These are phyloP conservation scores for Amylostereum areolatum DNA, from an alignment of 1,284 basidiomycete species.

Conservation along the genomic window DNA sequence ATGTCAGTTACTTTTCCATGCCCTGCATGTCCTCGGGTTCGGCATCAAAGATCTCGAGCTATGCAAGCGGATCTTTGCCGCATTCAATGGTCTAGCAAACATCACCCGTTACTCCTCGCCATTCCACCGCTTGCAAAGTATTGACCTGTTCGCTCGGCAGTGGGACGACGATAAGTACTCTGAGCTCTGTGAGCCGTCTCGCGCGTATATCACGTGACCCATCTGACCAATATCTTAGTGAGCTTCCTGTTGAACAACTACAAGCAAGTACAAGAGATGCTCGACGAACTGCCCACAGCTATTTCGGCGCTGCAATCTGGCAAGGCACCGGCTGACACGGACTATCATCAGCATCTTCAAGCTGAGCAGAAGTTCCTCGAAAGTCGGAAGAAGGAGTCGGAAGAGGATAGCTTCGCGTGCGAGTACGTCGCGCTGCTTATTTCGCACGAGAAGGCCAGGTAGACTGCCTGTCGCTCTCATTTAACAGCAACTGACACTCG, in stretches of 20 bases:
- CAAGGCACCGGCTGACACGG: constrained; percentile 2
- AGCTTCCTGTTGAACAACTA: constrained; percentile 24
- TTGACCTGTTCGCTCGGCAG: constrained; percentile 9
- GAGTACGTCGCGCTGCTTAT: background rate
- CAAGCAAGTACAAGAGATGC: constrained; percentile 16
- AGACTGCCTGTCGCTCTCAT: too few species aligned
- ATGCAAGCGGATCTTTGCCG: constrained; percentile 24
- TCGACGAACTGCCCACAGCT: constrained; percentile 5
- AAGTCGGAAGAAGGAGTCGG: background rate
- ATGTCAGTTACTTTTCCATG: constrained; percentile 28
- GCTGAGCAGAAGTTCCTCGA: constrained; percentile 15
- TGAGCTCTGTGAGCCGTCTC: background rate
- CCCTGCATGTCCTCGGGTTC: constrained; percentile 20
- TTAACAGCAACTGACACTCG: background rate
- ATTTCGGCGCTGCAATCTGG: constrained; percentile 3
- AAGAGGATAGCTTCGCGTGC: background rate
- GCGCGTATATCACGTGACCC: too few species aligned
- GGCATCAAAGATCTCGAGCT: constrained; percentile 30
- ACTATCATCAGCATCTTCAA: constrained; percentile 15
- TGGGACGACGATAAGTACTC: constrained; percentile 2
- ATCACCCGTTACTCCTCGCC: constrained; percentile 15
- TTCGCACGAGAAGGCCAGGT: background rate
- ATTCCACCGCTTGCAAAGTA: constrained; percentile 21
- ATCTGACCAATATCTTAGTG: too few species aligned
- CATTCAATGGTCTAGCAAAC: constrained; percentile 22